Evolutionary conservation across 2,329 filamentous ascomycete genomes (phyloP).

Genomic region (Botrytis hyacinthi): DNA sequence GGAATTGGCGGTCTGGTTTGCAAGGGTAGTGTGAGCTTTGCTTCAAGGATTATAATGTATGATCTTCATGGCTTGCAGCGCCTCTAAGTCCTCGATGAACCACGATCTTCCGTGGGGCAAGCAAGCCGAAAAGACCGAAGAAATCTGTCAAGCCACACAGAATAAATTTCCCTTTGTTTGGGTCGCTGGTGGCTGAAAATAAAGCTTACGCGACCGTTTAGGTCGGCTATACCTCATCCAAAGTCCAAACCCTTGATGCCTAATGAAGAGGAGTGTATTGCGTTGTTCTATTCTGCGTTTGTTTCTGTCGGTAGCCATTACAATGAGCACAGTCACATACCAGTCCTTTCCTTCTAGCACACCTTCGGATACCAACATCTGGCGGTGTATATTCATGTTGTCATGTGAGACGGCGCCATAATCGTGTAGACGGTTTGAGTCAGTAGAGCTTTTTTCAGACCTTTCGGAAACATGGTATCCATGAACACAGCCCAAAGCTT

Average conservation of each 20-base stretch:
- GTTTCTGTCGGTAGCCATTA: slow-evolving; percentile 23
- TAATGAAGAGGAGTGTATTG: slow-evolving; percentile 33
- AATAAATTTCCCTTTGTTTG: slow-evolving; percentile 10
- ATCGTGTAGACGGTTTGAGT: slow-evolving; percentile 20
- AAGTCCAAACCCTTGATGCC: slow-evolving; percentile 29
- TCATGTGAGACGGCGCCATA: slow-evolving; percentile 31
- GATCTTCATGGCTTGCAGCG: slow-evolving; percentile 40
- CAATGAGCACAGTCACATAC: slow-evolving; percentile 17
- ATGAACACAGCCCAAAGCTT: slow-evolving; percentile 1
- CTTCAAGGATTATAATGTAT: slow-evolving; percentile 21
- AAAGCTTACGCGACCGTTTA: slow-evolving; percentile 21
- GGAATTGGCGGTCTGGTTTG: slow-evolving; percentile 40
- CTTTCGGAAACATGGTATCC: slow-evolving; percentile 16
- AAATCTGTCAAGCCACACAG: slow-evolving; percentile 29
- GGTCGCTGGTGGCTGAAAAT: slow-evolving; percentile 21
- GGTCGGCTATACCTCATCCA: slow-evolving; percentile 17
- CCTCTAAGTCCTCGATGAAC: slow-evolving; percentile 36
- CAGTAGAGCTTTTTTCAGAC: slow-evolving; percentile 12
- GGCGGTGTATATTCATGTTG: slow-evolving; percentile 34
- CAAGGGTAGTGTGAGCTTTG: slow-evolving; percentile 27
- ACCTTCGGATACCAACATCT: slow-evolving; percentile 35
- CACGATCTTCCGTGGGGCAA: slow-evolving; percentile 36
- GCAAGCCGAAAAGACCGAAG: slow-evolving; percentile 22
- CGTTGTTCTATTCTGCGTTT: slow-evolving; percentile 31
- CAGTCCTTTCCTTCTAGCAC: slow-evolving; percentile 21